Conservation (phyloP, 2,329 filamentous ascomycete species). For the Fusarium sp. region DNA sequence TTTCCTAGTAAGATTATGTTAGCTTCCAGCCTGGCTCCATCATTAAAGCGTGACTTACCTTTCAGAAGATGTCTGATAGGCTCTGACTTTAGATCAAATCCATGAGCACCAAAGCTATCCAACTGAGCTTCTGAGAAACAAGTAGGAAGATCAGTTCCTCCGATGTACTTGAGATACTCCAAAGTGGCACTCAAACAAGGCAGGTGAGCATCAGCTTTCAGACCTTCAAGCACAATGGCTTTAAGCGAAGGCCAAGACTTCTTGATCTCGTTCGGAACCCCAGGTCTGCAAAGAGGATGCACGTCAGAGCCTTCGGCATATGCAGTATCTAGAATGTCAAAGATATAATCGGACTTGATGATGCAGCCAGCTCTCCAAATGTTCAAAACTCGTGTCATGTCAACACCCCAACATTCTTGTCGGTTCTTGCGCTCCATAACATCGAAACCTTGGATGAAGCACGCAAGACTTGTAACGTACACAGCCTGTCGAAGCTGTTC, state of each 20-base stretch:
- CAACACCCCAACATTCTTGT: slow-evolving; percentile 69
- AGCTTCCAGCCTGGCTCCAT: accelerated
- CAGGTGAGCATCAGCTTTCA: slow-evolving; percentile 69
- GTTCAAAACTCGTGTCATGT: slow-evolving; percentile 63
- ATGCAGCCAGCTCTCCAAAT: slow-evolving; percentile 80
- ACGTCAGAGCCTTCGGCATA: slow-evolving; percentile 57
- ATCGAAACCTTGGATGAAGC: slow-evolving; percentile 75
- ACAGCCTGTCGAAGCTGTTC: slow-evolving; percentile 70
- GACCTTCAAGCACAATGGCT: slow-evolving; percentile 63
- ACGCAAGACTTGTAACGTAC: slow-evolving; percentile 70
- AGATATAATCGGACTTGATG: slow-evolving; percentile 75
- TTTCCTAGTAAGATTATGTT: background rate
- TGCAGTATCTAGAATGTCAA: slow-evolving; percentile 65
- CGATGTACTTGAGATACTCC: slow-evolving; percentile 75
- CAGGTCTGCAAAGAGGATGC: slow-evolving; percentile 8
- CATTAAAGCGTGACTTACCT: accelerated
- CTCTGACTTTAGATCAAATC: slow-evolving; percentile 23
- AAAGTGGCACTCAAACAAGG: slow-evolving; percentile 70
- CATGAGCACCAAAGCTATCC: slow-evolving; percentile 76
- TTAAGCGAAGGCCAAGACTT: slow-evolving; percentile 64
- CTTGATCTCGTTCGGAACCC: slow-evolving; percentile 62
- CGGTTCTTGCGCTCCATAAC: slow-evolving; percentile 69
- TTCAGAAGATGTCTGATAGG: slow-evolving; percentile 12
- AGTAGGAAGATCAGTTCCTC: slow-evolving; percentile 70
- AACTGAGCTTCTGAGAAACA: slow-evolving; percentile 78